Conservation (phyloP, 129 eudicot species). For the Flaveria robusta region DNA sequence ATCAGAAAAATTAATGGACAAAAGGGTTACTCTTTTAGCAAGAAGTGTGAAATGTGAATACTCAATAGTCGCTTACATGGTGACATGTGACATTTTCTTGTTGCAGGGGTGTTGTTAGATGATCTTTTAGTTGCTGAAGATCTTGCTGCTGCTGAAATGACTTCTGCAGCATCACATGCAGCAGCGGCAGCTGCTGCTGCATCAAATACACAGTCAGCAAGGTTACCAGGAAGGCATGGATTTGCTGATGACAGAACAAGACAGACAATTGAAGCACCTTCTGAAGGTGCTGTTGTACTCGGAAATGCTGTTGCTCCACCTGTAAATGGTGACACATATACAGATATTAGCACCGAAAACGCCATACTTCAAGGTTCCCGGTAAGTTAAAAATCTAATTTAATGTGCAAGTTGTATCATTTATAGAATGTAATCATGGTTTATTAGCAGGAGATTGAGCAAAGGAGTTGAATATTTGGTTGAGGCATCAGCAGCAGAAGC, state of each 20-base stretch:
- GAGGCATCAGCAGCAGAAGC: slow-evolving; percentile 99
- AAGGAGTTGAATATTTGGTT: slow-evolving; percentile 90
- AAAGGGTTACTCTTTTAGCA: too few species aligned
- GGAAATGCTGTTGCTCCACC: slow-evolving; percentile 98
- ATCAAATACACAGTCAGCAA: slow-evolving; percentile 63
- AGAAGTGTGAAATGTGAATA: background rate
- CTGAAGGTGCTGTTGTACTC: slow-evolving; percentile 85
- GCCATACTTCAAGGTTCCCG: slow-evolving; percentile 75
- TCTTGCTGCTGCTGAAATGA: slow-evolving; percentile 89
- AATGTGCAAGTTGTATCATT: background rate
- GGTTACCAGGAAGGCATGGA: slow-evolving; percentile 66
- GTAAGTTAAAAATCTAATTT: slow-evolving; percentile 38
- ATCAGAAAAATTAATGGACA: too few species aligned
- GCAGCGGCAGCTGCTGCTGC: slow-evolving; percentile 88
- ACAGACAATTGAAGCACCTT: slow-evolving; percentile 42
- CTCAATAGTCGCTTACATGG: background rate
- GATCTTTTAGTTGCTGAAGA: slow-evolving; percentile 95
- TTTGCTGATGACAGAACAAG: slow-evolving; percentile 73
- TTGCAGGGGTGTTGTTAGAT: slow-evolving; percentile 81
- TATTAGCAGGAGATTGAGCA: slow-evolving; percentile 62
- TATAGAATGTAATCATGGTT: slow-evolving; percentile 7
- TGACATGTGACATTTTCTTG: slow-evolving; percentile 2
- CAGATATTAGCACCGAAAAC: slow-evolving; percentile 92
- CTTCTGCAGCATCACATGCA: slow-evolving; percentile 84
- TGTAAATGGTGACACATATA: slow-evolving; percentile 77